Conservation (phyloP, 78 protist genomes). For the Speleostelium caveatum region DNA sequence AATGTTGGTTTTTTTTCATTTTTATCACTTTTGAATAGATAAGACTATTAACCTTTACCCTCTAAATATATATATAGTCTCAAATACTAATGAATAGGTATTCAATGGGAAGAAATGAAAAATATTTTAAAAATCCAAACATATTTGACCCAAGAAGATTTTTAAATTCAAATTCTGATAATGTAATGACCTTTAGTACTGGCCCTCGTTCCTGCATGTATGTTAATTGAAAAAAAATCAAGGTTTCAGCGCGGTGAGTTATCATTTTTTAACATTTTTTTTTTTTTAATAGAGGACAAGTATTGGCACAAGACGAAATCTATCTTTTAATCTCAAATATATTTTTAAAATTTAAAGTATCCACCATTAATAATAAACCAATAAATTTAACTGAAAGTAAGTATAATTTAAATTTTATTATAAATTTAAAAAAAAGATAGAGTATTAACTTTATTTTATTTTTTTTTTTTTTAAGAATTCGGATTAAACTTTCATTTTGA, state of each 20-base stretch:
- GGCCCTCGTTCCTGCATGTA: constrained; percentile 5
- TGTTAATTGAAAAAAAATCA: background rate
- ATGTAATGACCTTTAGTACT: background rate
- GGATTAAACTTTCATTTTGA: too few species aligned
- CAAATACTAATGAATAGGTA: background rate
- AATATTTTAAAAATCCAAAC: constrained; percentile 7
- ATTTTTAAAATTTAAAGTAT: background rate
- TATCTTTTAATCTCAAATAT: too few species aligned
- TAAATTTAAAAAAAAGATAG: too few species aligned
- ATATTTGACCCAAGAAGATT: constrained; percentile 34
- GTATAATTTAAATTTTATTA: too few species aligned
- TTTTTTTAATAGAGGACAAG: background rate
- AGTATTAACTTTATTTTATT: too few species aligned
- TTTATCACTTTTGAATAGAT: background rate
- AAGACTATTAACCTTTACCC: too few species aligned
- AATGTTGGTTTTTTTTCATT: background rate
- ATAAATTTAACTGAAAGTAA: too few species aligned
- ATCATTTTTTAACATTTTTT: background rate
- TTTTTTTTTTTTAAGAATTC: too few species aligned
- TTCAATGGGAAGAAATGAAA: background rate
- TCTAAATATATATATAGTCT: background rate
- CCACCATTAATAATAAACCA: background rate
- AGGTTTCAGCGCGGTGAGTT: background rate
- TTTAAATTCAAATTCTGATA: background rate
- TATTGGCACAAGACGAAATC: background rate